A percentile compares a stretch with the other conserved stretches of the same genome.
These are phyloP conservation scores for Zoysia matrella DNA, from an alignment of 202 grass and related monocot genomes.

Conservation along the genomic window DNA sequence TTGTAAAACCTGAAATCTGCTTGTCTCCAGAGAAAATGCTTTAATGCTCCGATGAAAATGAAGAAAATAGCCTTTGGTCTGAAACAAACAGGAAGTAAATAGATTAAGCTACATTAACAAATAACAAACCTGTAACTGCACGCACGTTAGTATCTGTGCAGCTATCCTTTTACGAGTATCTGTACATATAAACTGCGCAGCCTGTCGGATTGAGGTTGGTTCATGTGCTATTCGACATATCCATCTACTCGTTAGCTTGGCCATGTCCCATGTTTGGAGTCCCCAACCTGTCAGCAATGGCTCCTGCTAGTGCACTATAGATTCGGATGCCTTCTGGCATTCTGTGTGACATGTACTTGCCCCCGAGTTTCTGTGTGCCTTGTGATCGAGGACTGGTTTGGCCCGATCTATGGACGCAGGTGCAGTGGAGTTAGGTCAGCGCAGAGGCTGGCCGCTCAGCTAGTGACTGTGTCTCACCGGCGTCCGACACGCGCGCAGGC, in stretches of 20 bases:
- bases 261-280: neutral
- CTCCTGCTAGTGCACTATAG: neutral
- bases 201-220: too few relatives aligned
- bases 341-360: neutral
- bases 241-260: neutral
- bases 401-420: neutral
- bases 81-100: neutral
- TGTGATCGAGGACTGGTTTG: slow-evolving; percentile 18
- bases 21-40: neutral
- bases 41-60: neutral
- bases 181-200: neutral
- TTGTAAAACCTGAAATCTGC: neutral
- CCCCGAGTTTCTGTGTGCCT: slow-evolving; percentile 33
- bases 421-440: slow-evolving; percentile 25
- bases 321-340: neutral
- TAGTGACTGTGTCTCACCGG: too few relatives aligned
- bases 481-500: too few relatives aligned
- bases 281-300: neutral
- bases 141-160: neutral
- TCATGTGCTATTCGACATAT: too few relatives aligned
- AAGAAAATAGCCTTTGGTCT: neutral
- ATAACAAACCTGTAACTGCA: neutral
- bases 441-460: too few relatives aligned
- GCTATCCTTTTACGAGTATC: neutral
- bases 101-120: neutral